Evolutionary conservation across 495 filamentous ascomycete genomes (phyloP), one percentile per base, ranked within the genome.

Genomic region (Penicillium turbatum): DNA sequence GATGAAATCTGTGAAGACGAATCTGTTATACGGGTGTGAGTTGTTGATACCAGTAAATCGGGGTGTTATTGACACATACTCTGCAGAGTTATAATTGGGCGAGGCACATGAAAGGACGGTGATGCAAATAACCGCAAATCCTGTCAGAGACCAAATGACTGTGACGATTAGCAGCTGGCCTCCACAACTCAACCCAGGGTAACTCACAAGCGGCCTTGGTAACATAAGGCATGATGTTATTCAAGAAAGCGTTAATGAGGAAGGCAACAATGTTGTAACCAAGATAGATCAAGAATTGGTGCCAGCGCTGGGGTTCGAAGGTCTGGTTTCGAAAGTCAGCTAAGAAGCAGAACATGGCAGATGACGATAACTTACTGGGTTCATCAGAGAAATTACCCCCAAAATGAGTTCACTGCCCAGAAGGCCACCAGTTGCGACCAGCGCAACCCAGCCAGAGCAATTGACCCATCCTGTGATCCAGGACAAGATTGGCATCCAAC

Each of bases 381-480:
- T 71, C 80, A 82, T 82, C 17, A 86, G 59, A 10, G 81, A 72
- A 17, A 86, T 83, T 0, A 82, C 74, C 19, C 74, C 77, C 17
- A 83, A 55, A 17, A 87, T 79, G 21, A 88, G 64, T 55, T 85
- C 75, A 26, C 75, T 83, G 16, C 81, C 81, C 27, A 79, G 56
- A 9, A 79, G 63, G 17, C 76, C 76, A 54, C 70, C 75, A 12
- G 74, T 78, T 11, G 77, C 76, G 21, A 75, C 72, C 38, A 80
- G 56, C 9, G 76, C 74, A 38, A 89, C 85, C 86, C 86, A 89
- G 15, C 85, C 87, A 29, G 82, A 80, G 27, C 85, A 81, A 63
- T 87, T 89, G 52, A 89, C 82, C 86, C 86, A 90, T 9, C 87
- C 87, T 0, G 84, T 87, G 29, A 84, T 80, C 80, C 83, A 90